Evolutionary conservation across 345 rosid genomes (phyloP).

Genomic region (Brassica rapa): DNA sequence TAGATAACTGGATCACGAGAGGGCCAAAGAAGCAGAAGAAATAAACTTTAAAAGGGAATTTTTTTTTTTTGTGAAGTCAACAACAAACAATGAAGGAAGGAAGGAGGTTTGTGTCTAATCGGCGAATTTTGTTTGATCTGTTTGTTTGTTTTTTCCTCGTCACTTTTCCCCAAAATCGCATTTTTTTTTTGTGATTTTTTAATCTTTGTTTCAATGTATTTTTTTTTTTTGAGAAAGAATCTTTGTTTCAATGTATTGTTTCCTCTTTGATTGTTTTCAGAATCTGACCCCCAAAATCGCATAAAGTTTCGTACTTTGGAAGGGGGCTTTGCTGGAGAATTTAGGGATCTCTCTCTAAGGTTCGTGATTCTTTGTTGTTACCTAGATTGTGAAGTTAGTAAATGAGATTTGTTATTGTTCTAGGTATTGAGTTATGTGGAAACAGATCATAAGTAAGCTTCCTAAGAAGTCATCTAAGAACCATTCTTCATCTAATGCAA

Average conservation of each 20-base stretch:
- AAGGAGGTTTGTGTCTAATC: conserved; percentile 25
- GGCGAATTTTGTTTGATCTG: conserved; percentile 35
- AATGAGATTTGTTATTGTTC: not conserved
- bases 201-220: no score
- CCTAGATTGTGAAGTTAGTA: not conserved
- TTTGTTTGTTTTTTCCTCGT: not conserved
- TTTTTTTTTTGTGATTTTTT: conserved; percentile 15
- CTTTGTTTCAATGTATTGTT: conserved; percentile 21
- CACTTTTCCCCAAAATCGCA: conserved; percentile 19
- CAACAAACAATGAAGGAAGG: conserved; percentile 44
- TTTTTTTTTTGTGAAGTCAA: no score
- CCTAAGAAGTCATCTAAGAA: conserved; percentile 73
- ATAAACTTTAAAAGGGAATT: not conserved
- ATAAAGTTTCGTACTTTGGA: conserved; percentile 36
- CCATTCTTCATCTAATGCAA: conserved; percentile 42
- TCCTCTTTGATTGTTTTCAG: conserved; percentile 8
- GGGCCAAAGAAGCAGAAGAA: conserved; percentile 21
- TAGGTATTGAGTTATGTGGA: conserved; percentile 57
- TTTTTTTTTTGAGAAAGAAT: no score
- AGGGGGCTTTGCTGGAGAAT: conserved; percentile 27
- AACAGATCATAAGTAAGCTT: conserved; percentile 78
- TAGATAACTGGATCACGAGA: conserved; percentile 40
- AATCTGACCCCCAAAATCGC: not conserved
- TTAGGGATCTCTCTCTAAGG: conserved; percentile 29
- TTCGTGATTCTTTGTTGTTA: not conserved